Base-by-base conservation (phyloP, 495 filamentous ascomycete species). In the Penicillium dipodomyicola region DNA sequence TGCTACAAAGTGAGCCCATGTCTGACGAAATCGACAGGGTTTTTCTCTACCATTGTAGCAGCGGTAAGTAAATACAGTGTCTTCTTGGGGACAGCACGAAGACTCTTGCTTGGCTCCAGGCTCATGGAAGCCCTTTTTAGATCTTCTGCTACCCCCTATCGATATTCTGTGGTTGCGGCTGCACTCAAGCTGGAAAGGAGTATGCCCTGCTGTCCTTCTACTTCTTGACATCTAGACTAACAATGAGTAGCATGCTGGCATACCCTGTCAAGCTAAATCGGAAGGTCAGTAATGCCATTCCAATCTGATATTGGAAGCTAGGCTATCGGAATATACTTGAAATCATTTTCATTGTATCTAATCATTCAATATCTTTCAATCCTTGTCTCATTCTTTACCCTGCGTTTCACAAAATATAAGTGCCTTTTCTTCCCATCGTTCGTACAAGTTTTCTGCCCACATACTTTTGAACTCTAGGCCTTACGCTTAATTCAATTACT, bases 81-180 rank as follows among this genome's bases (percentile, higher is more conserved):
- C 39, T 6, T 17, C 14, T 30, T 39, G 27, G 9, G 5, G 8
- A 29, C 9, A 22, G 32, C 42, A 19, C 37, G 29, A 7, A 46
- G 6, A 25, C n/a, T 2, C 6, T 17, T 17, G 39, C 27, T 63
- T 25, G 52, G 10, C 19, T 11, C 56, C 32, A 25, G 20, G 42
- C 56, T 67, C 27, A 66, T 43, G 20, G 1, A 3, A 3, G 23
- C 22, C 4, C n/a, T 11, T 23, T 48, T 5, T 49, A 84, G 82
- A 67, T 84, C 3, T 52, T 86, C 42, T 84, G 81, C 52, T 86
- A 79, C 72, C 82, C 83, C 12, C 80, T 78, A 2, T 76, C 81
- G 4, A 67, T 86, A 20, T 78, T 86, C 42, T 84, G 83, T 67
- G 81, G 82, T 8, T 86, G 83, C 65, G 80, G 80, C 52, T 68